Evolutionary conservation across 441 rosid genomes (phyloP).

Genomic region (Corymbia calophylla): DNA sequence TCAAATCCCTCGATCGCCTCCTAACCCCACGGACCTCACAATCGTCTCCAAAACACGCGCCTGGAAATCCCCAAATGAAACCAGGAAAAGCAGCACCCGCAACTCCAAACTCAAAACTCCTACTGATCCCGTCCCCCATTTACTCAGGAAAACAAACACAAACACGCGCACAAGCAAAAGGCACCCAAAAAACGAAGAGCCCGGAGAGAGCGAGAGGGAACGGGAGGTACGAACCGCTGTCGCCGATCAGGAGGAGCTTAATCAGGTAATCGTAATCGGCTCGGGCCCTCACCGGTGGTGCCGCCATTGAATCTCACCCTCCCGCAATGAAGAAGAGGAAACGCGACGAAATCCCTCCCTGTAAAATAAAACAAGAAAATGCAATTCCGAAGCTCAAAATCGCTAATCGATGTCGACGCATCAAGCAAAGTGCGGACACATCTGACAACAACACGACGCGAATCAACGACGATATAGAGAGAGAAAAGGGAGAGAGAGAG

Average conservation of each 20-base stretch:
- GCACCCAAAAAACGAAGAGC: neutral
- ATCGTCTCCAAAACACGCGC: neutral
- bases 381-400: neutral
- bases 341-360: neutral
- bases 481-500: neutral
- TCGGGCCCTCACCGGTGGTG: slow-evolving; percentile 41
- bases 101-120: neutral
- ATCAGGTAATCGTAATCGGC: slow-evolving; percentile 52
- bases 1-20: neutral
- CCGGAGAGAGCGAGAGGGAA: too few relatives aligned
- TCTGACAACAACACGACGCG: neutral
- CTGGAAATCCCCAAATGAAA: neutral
- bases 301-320: slow-evolving; percentile 29
- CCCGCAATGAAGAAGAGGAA: neutral
- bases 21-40: neutral
- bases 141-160: neutral
- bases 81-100: neutral
- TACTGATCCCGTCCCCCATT: neutral
- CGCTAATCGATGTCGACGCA: neutral
- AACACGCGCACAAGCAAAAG: too few relatives aligned
- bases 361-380: neutral
- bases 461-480: neutral
- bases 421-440: neutral
- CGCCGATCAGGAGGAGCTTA: slow-evolving; percentile 49
- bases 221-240: slow-evolving; percentile 23